A percentile compares a stretch with the other conserved stretches of the same genome.
phyloP scores from a whole-genome alignment of 495 filamentous ascomycete species.

The Lophiostoma macrostomum region DNA sequence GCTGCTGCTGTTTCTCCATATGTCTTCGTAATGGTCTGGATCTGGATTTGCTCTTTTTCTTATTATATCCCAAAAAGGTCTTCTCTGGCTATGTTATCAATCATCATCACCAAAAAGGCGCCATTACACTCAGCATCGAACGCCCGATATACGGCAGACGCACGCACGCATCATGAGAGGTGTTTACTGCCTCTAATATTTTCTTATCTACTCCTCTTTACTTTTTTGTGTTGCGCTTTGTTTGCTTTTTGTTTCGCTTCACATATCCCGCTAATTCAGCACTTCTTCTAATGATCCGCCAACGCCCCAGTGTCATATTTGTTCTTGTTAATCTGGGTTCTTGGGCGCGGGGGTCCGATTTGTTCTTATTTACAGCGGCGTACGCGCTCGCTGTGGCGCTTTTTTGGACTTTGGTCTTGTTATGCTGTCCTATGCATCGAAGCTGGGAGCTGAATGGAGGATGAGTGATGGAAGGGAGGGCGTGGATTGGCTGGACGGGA shows the following conservation, averaged over 20 bases:
- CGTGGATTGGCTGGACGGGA: too few species aligned
- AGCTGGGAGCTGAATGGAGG: too few species aligned
- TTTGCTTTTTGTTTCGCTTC: not conserved
- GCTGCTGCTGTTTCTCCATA: not conserved
- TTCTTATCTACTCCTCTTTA: conserved; percentile 1
- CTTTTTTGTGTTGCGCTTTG: conserved; percentile 1
- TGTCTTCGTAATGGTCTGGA: not conserved
- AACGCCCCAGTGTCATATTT: conserved; percentile 8
- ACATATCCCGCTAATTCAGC: not conserved
- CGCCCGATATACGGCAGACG: too few species aligned
- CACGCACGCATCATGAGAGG: conserved; percentile 1
- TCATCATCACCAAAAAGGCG: conserved; percentile 5
- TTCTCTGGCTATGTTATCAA: not conserved
- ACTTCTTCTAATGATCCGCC: not conserved
- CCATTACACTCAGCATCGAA: too few species aligned
- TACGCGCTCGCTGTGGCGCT: conserved; percentile 11
- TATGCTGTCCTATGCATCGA: too few species aligned
- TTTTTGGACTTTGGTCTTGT: conserved; percentile 4
- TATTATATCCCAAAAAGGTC: conserved; percentile 4
- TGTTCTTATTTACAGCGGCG: conserved; percentile 3
- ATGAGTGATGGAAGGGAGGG: too few species aligned
- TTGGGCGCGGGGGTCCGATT: not conserved
- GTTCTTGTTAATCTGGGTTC: conserved; percentile 14
- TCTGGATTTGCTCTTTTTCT: conserved; percentile 3
- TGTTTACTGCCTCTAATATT: conserved; percentile 5